phyloP scores from a whole-genome alignment of 768 basidiomycete genomes.

The Lactarius evosmus region DNA sequence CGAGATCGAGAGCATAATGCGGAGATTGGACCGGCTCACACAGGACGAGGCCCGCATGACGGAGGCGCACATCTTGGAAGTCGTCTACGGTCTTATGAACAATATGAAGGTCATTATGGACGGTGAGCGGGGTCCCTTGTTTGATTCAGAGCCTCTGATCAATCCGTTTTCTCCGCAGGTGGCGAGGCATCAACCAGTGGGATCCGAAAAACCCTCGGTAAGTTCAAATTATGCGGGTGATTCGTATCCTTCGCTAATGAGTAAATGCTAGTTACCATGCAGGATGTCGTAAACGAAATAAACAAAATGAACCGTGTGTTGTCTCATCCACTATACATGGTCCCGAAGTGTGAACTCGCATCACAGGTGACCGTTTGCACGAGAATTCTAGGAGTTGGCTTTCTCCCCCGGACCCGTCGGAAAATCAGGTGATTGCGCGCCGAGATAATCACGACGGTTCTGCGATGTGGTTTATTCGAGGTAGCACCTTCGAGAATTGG shows the following conservation, averaged over 20 bases:
- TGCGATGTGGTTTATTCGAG: neutral
- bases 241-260: neutral
- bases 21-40: slow-evolving; percentile 5
- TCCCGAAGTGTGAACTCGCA: neutral
- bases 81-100: neutral
- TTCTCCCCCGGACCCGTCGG: slow-evolving; percentile 6
- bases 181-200: neutral
- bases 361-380: neutral
- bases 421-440: slow-evolving; percentile 1
- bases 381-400: neutral
- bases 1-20: neutral
- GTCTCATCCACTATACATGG: neutral
- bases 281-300: neutral
- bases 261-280: neutral
- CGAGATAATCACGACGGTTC: neutral
- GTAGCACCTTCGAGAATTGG: neutral
- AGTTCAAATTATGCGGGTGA: neutral
- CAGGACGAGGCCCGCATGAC: slow-evolving; percentile 6
- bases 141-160: neutral
- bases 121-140: neutral
- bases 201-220: slow-evolving; percentile 1
- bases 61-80: neutral
- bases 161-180: neutral
- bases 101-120: neutral
- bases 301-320: slow-evolving; percentile 8